Conservation (phyloP, 805 yeast species). For the Sugiyamaella lignohabitans region DNA sequence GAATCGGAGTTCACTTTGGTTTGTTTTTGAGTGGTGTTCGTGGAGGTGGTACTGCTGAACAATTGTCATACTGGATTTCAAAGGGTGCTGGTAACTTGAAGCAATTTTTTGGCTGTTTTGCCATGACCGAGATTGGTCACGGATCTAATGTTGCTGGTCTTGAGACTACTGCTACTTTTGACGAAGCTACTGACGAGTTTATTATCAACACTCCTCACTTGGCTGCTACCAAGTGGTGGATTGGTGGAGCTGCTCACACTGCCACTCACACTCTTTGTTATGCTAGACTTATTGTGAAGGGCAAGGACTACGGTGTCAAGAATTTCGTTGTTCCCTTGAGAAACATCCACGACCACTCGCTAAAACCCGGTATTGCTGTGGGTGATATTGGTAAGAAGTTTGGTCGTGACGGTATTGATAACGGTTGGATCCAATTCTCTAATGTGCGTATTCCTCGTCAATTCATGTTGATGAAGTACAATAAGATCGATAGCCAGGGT, state of each 20-base stretch:
- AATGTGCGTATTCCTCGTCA: constrained; percentile 77
- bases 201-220: constrained; percentile 78
- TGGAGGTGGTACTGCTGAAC: constrained; percentile 84
- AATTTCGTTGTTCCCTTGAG: constrained; percentile 88
- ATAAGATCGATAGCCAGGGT: constrained; percentile 63
- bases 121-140: constrained; percentile 89
- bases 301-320: constrained; percentile 86
- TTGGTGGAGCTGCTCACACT: constrained; percentile 95
- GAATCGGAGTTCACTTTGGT: constrained; percentile 85
- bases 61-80: constrained; percentile 74
- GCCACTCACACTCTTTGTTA: constrained; percentile 82
- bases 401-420: constrained; percentile 95
- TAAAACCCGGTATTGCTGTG: constrained; percentile 71
- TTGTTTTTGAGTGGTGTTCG: constrained; percentile 72
- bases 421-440: constrained; percentile 93
- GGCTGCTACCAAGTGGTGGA: constrained; percentile 98
- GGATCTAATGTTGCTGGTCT: constrained; percentile 92
- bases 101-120: constrained; percentile 71
- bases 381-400: constrained; percentile 94
- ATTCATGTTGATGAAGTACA: constrained; percentile 74
- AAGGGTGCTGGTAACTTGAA: constrained; percentile 40
- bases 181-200: constrained; percentile 58
- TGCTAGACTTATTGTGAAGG: constrained; percentile 75
- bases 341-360: constrained; percentile 56
- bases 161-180: constrained; percentile 86